Base-by-base conservation (phyloP, 1,139 yeast species). In the Pichia norvegensis region DNA sequence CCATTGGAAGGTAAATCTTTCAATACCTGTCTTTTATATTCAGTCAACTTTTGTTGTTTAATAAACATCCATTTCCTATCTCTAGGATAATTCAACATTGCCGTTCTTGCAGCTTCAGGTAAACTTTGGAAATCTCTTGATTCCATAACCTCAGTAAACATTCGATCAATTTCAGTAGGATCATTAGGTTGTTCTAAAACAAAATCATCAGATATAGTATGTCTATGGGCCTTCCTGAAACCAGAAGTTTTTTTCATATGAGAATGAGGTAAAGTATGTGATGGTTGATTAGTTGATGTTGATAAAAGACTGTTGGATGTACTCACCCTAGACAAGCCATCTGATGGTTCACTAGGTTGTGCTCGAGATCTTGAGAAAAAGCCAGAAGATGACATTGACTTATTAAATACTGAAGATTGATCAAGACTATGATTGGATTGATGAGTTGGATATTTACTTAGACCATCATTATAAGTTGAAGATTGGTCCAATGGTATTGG, bases 1-100 rank as follows among this genome's bases (percentile, higher is more conserved):
- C 43, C 40, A 17, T 44, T 20, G 14, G 40, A 43, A 9, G 50
- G 45, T 49, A 41, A 55, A 74, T 60, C 63, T 73, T 75, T 59
- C 37, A 55, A 27, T 29, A 56, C 48, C 42, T 74, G 71, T 57
- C 82, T 73, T 55, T 83, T 82, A 57, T 72, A 72, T 56, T 86
- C 97, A 8, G 90, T 77, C 46, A 85, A 71, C 31, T 84, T 81
- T 63, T 88, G 96, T 62, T 92, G 97, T 56, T 84, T 80, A 39
- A 92, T 84, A 55, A 92, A 72, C 81, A 85, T 79, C 95, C 97
- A 87, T 65, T 92, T 92, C 57, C 88, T 86, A 45, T 83, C 85
- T 0, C 78, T 69, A 38, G 84, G 77, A 59, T 85, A 88, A 53
- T 76, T 78, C 58, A 79, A 70, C 84, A 92, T 80, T 61, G 86